Base-by-base conservation (phyloP, 176 grass and related monocot species). In the Otatea glauca region DNA sequence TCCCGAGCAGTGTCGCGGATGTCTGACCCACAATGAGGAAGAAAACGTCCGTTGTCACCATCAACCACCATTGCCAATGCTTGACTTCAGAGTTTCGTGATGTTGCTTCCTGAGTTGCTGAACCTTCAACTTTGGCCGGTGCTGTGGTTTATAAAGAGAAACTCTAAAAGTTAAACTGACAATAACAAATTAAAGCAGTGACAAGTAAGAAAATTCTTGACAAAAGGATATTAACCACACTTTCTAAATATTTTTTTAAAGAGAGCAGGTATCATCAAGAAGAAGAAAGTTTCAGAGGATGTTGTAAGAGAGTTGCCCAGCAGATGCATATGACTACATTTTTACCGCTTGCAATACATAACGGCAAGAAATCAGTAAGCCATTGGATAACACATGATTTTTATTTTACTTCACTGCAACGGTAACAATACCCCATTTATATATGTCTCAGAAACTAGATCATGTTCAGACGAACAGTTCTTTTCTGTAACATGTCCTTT, bases 21-120 rank as follows among this genome's bases (percentile, higher is more conserved):
- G 89, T 91, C 76, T 97, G 87, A 38, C 95, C 92, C 3, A 39
- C 78, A 3, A 92, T 84, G 68, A 97, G 72, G 83, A 93, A 85
- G 25, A 94, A 75, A 10, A 84, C 82, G 74, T 97, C 84, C 12
- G 79, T 9, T 9, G 51, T 50, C 21, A 93, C 87, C 32, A 91
- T 39, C 65, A 86, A 9, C 89, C 92, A 97, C 82, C 90, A 85
- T 13, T 76, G 61, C 75, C 78, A 86, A 6, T 72, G 45, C 73
- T 49, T 72, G 64, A 32, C 80, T 11, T 24, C 54, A 9, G 81
- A 70, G 38, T 43, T 63, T 32, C 25, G 35, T 0, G 88, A 78
- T 13, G 80, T 59, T 61, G 71, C 50, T 62, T 77, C 87, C 8
- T 79, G 50, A 48, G 74, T 35, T 77, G 78, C 70, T 59, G 91